These are phyloP conservation scores for Allium fistulosum DNA, from an alignment of 106 monocot genomes.

Conservation along the genomic window DNA sequence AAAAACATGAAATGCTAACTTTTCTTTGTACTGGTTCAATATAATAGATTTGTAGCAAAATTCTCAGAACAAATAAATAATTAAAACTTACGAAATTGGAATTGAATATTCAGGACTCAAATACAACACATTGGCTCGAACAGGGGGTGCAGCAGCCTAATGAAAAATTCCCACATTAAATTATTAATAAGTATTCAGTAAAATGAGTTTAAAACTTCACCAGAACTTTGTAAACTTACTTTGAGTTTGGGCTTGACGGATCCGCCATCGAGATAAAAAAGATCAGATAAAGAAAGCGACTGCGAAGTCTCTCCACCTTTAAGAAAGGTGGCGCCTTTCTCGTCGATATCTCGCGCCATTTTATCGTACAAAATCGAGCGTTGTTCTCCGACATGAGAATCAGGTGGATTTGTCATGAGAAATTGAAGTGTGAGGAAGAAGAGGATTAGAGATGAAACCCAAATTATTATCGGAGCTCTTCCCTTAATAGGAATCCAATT, in stretches of 20 bases:
- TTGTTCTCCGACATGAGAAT: constrained; percentile 13
- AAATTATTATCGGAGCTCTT: constrained; percentile 20
- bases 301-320: constrained; percentile 82
- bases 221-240: constrained; percentile 23
- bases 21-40: too few relatives aligned
- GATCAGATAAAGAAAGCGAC: constrained; percentile 63
- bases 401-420: constrained; percentile 16
- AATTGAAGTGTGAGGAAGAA: constrained; percentile 17
- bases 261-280: constrained; percentile 54
- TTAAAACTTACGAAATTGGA: constrained; percentile 61
- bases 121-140: constrained; percentile 82
- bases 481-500: neutral
- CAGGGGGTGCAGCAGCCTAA: constrained; percentile 79
- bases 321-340: constrained; percentile 63
- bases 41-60: too few relatives aligned
- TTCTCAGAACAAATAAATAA: neutral
- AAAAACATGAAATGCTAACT: too few relatives aligned
- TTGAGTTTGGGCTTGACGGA: constrained; percentile 48
- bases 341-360: constrained; percentile 78
- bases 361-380: constrained; percentile 60
- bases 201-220: neutral
- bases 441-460: constrained; percentile 16
- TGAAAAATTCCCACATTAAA: neutral
- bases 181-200: neutral
- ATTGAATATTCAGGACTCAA: constrained; percentile 44